Evolutionary conservation across 2,329 filamentous ascomycete genomes (phyloP).

Genomic region (Chrysoporthe puriensis): DNA sequence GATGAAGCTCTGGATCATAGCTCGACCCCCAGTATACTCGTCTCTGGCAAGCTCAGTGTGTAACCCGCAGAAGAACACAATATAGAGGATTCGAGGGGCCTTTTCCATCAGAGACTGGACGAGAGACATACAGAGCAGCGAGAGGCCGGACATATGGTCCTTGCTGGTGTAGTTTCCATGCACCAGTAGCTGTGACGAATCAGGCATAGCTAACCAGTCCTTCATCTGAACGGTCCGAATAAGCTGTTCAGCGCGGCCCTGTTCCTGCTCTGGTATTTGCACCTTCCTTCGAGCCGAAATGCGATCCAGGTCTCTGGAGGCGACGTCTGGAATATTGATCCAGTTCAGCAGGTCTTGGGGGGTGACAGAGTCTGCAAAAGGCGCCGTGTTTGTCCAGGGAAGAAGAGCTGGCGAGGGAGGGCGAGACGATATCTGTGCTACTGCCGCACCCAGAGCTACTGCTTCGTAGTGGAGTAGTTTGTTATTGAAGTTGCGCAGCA

Average conservation of each 20-base stretch:
- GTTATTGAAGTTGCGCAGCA: too few species aligned
- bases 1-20: slow-evolving; percentile 15
- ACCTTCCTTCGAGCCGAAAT: neutral
- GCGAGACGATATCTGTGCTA: neutral
- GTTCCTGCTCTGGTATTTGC: neutral
- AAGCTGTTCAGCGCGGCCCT: slow-evolving; percentile 3
- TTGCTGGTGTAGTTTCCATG: neutral
- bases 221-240: neutral
- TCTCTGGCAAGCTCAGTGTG: neutral
- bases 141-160: slow-evolving; percentile 1
- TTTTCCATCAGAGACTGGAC: neutral
- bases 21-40: slow-evolving; percentile 2
- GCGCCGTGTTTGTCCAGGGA: neutral
- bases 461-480: too few species aligned
- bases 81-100: neutral
- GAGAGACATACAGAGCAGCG: slow-evolving; percentile 9
- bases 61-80: slow-evolving; percentile 15
- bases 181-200: slow-evolving; percentile 3
- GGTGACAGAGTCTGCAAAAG: neutral
- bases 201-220: neutral
- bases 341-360: neutral
- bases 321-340: slow-evolving; percentile 4
- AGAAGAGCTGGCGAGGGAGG: neutral
- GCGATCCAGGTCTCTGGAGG: neutral
- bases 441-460: too few species aligned